Conservation (phyloP, 2,329 filamentous ascomycete species). For the Fusarium poae region DNA sequence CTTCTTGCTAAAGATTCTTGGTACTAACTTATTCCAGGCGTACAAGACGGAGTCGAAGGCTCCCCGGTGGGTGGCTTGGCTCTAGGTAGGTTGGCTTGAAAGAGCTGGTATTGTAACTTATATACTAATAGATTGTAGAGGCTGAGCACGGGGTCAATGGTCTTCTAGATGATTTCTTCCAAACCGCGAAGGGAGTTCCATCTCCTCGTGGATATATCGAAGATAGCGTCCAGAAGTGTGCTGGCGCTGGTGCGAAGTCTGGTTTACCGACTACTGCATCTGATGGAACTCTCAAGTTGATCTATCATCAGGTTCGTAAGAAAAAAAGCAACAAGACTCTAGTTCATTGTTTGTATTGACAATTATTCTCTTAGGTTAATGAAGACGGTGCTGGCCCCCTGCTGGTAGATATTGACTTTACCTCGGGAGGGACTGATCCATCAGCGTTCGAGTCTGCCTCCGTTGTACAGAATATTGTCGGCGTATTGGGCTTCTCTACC, state of each 20-base stretch:
- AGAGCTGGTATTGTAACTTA: rapidly evolving
- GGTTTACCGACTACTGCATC: constrained; percentile 6
- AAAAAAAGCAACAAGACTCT: background rate
- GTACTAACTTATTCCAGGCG: background rate
- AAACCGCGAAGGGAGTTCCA: constrained; percentile 10
- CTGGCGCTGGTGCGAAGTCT: background rate
- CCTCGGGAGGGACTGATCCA: constrained; percentile 11
- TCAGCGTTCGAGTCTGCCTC: constrained; percentile 5
- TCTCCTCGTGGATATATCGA: constrained; percentile 17
- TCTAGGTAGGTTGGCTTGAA: background rate
- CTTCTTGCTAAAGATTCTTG: background rate
- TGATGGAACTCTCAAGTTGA: constrained; percentile 17
- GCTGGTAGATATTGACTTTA: constrained; percentile 8
- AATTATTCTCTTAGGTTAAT: background rate
- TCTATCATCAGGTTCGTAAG: constrained; percentile 21
- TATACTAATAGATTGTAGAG: background rate
- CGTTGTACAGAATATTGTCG: constrained; percentile 10
- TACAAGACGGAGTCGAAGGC: constrained; percentile 12
- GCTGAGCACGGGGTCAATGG: constrained; percentile 5
- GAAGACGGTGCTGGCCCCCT: constrained; percentile 16
- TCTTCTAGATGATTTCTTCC: constrained; percentile 15
- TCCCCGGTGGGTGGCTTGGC: constrained; percentile 1
- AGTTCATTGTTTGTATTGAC: background rate
- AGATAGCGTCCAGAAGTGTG: background rate
- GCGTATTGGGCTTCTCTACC: constrained; percentile 10